Evolutionary conservation across 164 flowering plant species (phyloP).

Genomic region (Magnolia kwangsiensis): DNA sequence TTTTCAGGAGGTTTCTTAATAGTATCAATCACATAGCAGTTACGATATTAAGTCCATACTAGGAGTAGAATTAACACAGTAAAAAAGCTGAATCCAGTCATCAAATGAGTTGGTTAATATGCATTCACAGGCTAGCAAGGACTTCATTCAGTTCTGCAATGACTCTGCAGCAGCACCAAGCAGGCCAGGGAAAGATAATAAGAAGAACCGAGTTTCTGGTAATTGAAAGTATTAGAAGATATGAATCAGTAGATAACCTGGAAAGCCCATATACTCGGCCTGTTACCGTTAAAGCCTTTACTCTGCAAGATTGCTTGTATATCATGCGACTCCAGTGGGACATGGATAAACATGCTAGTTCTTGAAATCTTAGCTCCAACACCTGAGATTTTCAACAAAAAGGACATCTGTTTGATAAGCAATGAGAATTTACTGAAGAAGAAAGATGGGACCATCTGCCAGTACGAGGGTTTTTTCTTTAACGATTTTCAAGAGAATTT

Average conservation of each 20-base stretch:
- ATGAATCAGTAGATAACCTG: constrained; percentile 47
- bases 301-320: constrained; percentile 34
- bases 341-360: constrained; percentile 55
- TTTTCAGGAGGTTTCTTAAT: no score
- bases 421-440: background rate
- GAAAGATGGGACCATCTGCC: background rate
- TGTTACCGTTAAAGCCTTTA: constrained; percentile 66
- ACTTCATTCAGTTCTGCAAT: background rate
- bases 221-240: background rate
- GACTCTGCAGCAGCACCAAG: background rate
- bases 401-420: background rate
- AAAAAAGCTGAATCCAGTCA: background rate
- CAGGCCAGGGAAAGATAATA: background rate
- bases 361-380: constrained; percentile 73
- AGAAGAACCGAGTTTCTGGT: background rate
- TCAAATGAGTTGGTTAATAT: background rate
- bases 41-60: no score
- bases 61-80: background rate
- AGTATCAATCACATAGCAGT: no score
- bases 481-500: no score
- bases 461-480: no score
- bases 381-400: constrained; percentile 25
- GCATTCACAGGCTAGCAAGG: background rate
- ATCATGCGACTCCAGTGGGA: constrained; percentile 54
- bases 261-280: constrained; percentile 74